These are phyloP conservation scores for Ceratobasidium sp. DNA, from an alignment of 1,284 basidiomycete genomes.

Conservation along the genomic window DNA sequence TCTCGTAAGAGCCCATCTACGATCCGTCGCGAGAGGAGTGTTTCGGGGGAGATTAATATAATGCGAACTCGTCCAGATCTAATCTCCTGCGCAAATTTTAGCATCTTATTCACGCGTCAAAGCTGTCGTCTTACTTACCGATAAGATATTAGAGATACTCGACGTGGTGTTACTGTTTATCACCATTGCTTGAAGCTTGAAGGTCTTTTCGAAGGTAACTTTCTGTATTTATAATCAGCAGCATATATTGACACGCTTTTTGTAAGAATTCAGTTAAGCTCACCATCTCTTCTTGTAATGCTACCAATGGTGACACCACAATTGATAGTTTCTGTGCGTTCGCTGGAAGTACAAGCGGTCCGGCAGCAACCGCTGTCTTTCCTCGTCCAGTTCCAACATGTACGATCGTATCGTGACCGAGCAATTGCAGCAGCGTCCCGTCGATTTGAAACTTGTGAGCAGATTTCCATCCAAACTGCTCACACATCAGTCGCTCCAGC, in stretches of 20 bases:
- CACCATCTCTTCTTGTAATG: slow-evolving; percentile 59
- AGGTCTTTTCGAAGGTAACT: slow-evolving; percentile 55
- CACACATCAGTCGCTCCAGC: background rate
- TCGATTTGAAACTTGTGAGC: slow-evolving; percentile 52
- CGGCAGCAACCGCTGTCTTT: slow-evolving; percentile 58
- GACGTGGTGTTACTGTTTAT: slow-evolving; percentile 58
- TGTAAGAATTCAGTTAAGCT: background rate
- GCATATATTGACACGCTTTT: no score
- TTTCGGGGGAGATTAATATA: slow-evolving; percentile 60
- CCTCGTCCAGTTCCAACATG: slow-evolving; percentile 59
- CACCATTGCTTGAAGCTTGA: slow-evolving; percentile 55
- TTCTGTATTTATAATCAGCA: background rate
- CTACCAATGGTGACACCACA: slow-evolving; percentile 59
- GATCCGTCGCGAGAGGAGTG: slow-evolving; percentile 58
- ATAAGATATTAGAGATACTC: slow-evolving; percentile 51
- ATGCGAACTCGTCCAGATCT: slow-evolving; percentile 56
- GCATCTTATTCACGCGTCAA: slow-evolving; percentile 26
- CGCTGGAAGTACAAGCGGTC: slow-evolving; percentile 53
- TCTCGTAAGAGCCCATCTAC: slow-evolving; percentile 56
- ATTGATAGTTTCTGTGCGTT: slow-evolving; percentile 55
- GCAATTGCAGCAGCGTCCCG: slow-evolving; percentile 53
- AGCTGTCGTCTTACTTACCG: slow-evolving; percentile 48
- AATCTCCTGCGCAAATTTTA: slow-evolving; percentile 53
- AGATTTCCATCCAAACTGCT: slow-evolving; percentile 9
- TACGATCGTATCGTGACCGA: slow-evolving; percentile 54